A percentile compares a stretch with the other conserved stretches of the same genome.
phyloP scores from a whole-genome alignment of 2,329 filamentous ascomycete species.

The Botrytis porri region DNA sequence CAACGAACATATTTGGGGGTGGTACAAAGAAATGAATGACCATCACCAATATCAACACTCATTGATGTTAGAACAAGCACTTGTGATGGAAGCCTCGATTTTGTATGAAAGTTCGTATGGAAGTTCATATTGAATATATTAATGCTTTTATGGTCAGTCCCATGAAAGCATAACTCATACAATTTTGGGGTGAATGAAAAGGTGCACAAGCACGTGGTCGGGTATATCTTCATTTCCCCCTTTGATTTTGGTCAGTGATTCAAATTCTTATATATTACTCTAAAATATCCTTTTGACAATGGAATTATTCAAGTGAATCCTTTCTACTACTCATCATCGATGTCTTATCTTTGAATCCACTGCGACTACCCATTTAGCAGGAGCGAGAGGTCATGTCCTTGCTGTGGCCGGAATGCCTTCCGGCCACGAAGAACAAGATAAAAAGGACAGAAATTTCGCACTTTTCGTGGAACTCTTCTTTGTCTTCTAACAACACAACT shows the following conservation, averaged over 20 bases:
- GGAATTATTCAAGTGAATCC: neutral
- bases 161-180: neutral
- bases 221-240: conserved; percentile 16
- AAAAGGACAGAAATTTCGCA: conserved; percentile 30
- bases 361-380: conserved; percentile 20
- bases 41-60: neutral
- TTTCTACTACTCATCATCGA: conserved; percentile 16
- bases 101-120: conserved; percentile 8
- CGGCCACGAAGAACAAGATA: conserved; percentile 32
- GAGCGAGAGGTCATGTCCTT: conserved; percentile 22
- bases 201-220: conserved; percentile 18
- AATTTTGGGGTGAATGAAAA: neutral
- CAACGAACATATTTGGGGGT: neutral
- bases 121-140: neutral
- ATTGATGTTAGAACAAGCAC: neutral
- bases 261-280: neutral
- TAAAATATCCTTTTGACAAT: neutral
- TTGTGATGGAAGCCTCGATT: neutral
- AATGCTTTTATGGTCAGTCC: neutral
- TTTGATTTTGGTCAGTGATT: neutral
- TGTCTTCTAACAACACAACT: conserved; percentile 18
- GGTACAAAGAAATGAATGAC: conserved; percentile 17
- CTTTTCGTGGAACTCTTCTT: conserved; percentile 24
- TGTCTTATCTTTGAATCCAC: conserved; percentile 29
- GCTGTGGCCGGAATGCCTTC: conserved; percentile 35